Percentiles rank a stretch among this genome's conserved stretches.
These are phyloP conservation scores for Chaetomium cochliodes DNA, from an alignment of 495 filamentous ascomycete species.

Conservation along the genomic window DNA sequence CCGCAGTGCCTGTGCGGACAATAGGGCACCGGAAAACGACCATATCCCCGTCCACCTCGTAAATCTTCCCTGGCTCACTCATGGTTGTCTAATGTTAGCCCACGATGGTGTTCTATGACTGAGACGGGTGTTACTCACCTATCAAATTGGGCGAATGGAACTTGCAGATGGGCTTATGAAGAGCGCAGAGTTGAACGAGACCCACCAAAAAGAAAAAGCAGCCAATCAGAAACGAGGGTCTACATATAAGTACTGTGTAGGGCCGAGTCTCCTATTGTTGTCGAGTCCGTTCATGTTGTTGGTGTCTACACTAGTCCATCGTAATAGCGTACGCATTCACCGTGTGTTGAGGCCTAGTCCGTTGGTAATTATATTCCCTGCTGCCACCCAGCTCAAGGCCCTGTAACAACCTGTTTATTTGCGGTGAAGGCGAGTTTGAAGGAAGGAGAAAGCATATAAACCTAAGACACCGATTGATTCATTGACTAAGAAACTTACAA, in stretches of 20 bases:
- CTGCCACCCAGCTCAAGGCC: no score
- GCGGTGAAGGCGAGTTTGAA: no score
- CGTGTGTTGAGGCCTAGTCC: no score
- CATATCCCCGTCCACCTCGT: constrained; percentile 31
- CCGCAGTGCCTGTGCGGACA: constrained; percentile 60
- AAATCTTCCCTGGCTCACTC: neutral
- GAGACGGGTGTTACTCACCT: constrained; percentile 18
- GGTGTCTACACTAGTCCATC: no score
- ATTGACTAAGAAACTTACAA: constrained; percentile 1
- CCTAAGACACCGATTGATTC: neutral
- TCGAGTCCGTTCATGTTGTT: no score
- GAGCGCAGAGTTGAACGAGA: neutral
- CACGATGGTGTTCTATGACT: neutral
- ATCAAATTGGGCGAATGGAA: constrained; percentile 8
- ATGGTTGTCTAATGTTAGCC: constrained; percentile 10
- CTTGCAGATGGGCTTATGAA: neutral
- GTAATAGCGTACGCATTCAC: no score
- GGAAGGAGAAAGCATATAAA: neutral
- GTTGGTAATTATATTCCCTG: no score
- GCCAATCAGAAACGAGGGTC: constrained; percentile 10
- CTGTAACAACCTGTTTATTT: no score
- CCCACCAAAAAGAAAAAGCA: constrained; percentile 6
- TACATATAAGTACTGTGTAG: neutral
- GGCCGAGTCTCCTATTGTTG: neutral
- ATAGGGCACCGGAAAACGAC: constrained; percentile 71